A percentile compares a stretch with the other conserved stretches of the same genome.
Evolutionary conservation across 768 basidiomycete genomes (phyloP).

Genomic region (Tylopilus plumbeoviolaceoides): DNA sequence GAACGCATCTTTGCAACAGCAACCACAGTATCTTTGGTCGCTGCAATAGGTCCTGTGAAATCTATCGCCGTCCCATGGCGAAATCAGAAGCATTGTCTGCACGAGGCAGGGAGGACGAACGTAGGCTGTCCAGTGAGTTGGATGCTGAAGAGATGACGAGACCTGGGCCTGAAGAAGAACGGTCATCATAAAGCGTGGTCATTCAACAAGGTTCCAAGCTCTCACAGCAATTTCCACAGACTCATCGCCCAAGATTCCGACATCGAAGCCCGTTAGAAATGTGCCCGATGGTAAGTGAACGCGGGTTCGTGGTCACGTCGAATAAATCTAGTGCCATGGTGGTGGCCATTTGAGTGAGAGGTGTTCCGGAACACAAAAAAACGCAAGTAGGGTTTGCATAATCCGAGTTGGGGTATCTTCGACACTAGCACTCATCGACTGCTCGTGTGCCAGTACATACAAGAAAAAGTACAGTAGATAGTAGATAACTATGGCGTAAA

Average conservation of each 20-base stretch:
- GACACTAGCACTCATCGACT: neutral
- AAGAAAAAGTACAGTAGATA: too few species aligned
- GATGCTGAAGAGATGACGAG: neutral
- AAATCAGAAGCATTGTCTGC: neutral
- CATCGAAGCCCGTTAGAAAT: slow-evolving; percentile 4
- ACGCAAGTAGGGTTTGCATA: too few species aligned
- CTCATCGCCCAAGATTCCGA: slow-evolving; percentile 1
- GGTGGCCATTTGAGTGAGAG: too few species aligned
- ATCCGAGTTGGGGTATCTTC: too few species aligned
- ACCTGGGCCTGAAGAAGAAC: neutral
- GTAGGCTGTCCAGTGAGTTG: neutral
- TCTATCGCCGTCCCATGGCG: neutral
- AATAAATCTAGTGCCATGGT: too few species aligned
- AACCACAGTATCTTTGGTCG: slow-evolving; percentile 16
- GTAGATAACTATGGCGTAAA: too few species aligned
- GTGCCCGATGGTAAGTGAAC: neutral
- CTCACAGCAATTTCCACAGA: slow-evolving; percentile 18
- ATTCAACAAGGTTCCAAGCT: neutral
- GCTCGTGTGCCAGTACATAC: too few species aligned
- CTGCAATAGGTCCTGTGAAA: slow-evolving; percentile 10
- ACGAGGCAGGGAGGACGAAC: neutral
- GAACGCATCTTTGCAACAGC: slow-evolving; percentile 15
- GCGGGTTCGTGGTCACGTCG: too few species aligned
- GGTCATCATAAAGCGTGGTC: neutral
- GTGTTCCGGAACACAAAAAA: too few species aligned